Evolutionary conservation across 2,329 filamentous ascomycete species (phyloP), one percentile per base, ranked within the genome.

Genomic region (Chrysosporium queenslandicum): DNA sequence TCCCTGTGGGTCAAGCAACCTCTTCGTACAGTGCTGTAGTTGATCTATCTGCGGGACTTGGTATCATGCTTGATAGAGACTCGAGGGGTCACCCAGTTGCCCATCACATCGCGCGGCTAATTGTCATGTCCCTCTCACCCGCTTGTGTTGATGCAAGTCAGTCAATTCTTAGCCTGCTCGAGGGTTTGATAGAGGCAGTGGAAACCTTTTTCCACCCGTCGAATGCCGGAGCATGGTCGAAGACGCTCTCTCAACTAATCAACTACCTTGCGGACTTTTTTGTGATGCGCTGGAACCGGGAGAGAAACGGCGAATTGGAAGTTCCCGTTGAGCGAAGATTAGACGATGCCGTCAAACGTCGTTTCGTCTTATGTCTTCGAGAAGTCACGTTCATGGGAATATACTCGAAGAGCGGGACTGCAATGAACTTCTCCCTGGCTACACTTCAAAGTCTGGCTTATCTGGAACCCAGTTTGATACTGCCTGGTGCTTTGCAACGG

Each of bases 121-220:
- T 97, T 54, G 82, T 94, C 49, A 91, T 91, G 80, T 96, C 90
- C 0, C 68, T 98, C 36, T 97, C 92, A 1, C 91, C 92, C 1
- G 75, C 82, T 42, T 92, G 87, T 62, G 72, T 94, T 46, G 80
- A 86, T 39, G 76, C 81, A n/a, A 77, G 84, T 27, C 83, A 84
- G 52, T 97, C 90, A 0, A 81, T 94, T 40, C 71, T 98, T 61
- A 81, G 85, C 30, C 87, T 86, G 58, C 77, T 98, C 4, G 91
- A 98, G 67, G 91, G 87, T 0, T 75, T 98, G 49, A 86, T 98
- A 59, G 86, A 97, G 67, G 92, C 90, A 2, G 85, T 97, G 43
- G 92, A 98, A 68, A 98, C 92, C 0, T 98, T 98, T 69, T 98
- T 96, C 75, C 92, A 98, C 63, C 92, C 92, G 1, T 98, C 92